Base-by-base conservation (phyloP, 345 rosid genomes). In the Cardamine resedifolia region DNA sequence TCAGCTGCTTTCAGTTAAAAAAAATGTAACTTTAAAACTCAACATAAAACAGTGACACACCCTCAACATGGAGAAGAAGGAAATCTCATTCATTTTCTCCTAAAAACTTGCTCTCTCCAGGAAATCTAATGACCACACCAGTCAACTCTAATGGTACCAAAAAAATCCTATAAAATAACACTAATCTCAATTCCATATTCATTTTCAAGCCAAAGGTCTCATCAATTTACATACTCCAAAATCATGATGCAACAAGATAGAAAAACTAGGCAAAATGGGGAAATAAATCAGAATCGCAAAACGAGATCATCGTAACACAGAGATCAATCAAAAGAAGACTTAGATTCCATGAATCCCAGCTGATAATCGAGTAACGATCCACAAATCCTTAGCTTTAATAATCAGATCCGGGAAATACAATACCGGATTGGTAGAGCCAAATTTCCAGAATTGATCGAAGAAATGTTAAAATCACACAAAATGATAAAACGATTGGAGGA, bases 81-180 rank as follows among this genome's bases (percentile, higher is more conserved):
- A 0, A 45, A 44, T 49, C 39, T 70, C 74, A 31, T 21, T 70
- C 39, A 26, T 36, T 26, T 26, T 33, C 9, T 57, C 73, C 51
- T 38, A 53, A 36, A n/a, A 36, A n/a, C 30, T 21, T 50, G 26
- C 39, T 52, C 27, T 18, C 14, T 44, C 34, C 65, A 58, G 48
- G 55, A 47, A 43, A 33, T 28, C 10, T 4, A 43, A 44, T 15
- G 24, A 69, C 28, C 57, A 58, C 24, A 23, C n/a, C 28, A 2
- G 19, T 45, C 19, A 19, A 47, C 30, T 31, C 70, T 14, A 49
- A 19, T 38, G n/a, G 3, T 20, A 47, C 51, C 8, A n/a, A 28
- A 11, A 28, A 28, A 30, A 1, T 39, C 64, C 18, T 28, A 57
- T 11, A 14, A 34, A 23, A n/a, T 48, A 47, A 14, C 66, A 47